Evolutionary conservation across 2,329 filamentous ascomycete species (phyloP).

Genomic region (Ceratocystis albifundus): DNA sequence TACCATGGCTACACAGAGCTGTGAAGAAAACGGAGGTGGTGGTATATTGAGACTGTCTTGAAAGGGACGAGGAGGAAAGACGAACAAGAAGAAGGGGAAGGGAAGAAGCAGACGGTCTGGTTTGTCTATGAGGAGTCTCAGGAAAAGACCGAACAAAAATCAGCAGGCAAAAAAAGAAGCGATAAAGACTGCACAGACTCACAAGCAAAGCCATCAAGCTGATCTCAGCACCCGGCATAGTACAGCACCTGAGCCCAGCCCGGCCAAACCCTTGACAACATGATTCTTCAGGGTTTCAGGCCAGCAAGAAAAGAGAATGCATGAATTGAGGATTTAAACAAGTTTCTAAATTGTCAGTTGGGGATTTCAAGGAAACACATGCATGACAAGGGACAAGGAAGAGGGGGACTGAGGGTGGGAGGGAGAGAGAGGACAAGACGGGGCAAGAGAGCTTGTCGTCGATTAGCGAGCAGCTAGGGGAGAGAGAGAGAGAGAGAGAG

Average conservation of each 20-base stretch:
- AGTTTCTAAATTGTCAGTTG: slow-evolving; percentile 8
- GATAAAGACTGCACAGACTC: neutral
- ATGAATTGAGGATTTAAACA: slow-evolving; percentile 13
- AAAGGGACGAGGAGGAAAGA: neutral
- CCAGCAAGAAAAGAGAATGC: neutral
- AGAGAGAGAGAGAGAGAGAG: no score
- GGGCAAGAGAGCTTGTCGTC: neutral
- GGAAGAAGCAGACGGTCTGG: neutral
- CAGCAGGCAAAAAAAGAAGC: neutral
- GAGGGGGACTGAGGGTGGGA: no score
- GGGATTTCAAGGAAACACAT: neutral
- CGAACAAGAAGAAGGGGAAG: neutral
- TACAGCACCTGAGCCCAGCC: neutral
- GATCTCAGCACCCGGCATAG: neutral
- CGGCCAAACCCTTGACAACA: neutral
- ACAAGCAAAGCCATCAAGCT: neutral
- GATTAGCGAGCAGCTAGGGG: neutral
- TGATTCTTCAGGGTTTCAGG: neutral
- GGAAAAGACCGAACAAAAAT: slow-evolving; percentile 1
- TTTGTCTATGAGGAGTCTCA: neutral
- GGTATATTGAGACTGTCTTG: slow-evolving; percentile 8
- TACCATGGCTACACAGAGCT: neutral
- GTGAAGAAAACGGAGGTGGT: neutral
- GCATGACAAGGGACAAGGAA: neutral
- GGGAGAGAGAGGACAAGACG: neutral